Percentiles rank a stretch among this genome's conserved stretches.
phyloP scores from a whole-genome alignment of 257 asterid species.

The Hygrophila difformis region DNA sequence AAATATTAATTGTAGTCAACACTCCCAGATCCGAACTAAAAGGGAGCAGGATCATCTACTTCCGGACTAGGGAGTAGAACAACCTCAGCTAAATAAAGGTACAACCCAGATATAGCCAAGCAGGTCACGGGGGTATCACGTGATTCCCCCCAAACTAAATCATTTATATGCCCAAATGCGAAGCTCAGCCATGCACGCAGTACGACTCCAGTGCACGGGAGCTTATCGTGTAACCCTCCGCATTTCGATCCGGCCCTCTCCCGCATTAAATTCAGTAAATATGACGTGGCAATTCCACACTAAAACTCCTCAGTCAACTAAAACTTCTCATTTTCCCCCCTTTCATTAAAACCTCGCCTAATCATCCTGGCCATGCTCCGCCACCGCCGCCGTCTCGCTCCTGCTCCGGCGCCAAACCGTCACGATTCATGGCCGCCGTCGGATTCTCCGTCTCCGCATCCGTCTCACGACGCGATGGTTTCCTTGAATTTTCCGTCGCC shows the following conservation, averaged over 20 bases:
- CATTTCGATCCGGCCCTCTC: background rate
- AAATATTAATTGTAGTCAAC: too few relatives aligned
- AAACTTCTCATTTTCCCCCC: conserved; percentile 12
- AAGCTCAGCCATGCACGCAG: too few relatives aligned
- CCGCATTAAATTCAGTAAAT: conserved; percentile 10
- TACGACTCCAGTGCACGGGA: too few relatives aligned
- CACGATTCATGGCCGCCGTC: conserved; percentile 13
- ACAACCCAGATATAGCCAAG: background rate
- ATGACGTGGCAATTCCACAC: conserved; percentile 18
- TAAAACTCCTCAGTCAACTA: conserved; percentile 26
- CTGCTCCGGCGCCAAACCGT: conserved; percentile 25
- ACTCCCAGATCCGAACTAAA: too few relatives aligned
- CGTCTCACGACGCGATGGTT: conserved; percentile 13
- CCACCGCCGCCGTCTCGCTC: conserved; percentile 19
- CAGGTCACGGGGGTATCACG: too few relatives aligned
- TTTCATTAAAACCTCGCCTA: conserved; percentile 18
- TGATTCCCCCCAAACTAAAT: too few relatives aligned
- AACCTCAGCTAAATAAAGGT: conserved; percentile 7
- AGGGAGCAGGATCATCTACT: too few relatives aligned
- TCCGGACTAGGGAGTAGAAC: background rate
- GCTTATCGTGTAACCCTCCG: too few relatives aligned
- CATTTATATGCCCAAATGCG: too few relatives aligned
- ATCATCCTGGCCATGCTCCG: conserved; percentile 29
- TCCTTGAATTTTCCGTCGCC: conserved; percentile 22
- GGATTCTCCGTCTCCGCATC: conserved; percentile 14